Evolutionary conservation across 176 grass and related monocot genomes (phyloP).

Genomic region (Rhynchospora breviuscula): DNA sequence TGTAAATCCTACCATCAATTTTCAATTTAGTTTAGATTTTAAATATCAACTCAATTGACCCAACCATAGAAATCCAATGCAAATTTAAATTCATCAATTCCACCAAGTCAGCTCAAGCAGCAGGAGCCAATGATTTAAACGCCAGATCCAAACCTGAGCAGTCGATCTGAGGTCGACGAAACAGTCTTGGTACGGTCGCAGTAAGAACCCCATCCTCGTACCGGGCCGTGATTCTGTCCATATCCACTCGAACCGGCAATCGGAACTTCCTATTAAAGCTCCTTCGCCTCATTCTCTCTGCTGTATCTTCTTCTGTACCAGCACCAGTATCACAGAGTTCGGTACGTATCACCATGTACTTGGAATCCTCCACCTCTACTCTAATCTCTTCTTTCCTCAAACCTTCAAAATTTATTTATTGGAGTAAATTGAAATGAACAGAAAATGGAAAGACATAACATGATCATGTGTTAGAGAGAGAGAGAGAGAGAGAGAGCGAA

Average conservation of each 20-base stretch:
- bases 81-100: not conserved
- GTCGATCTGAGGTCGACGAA: constrained; percentile 19
- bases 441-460: not conserved
- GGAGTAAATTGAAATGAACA: not conserved
- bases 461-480: not conserved
- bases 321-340: constrained; percentile 16
- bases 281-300: not conserved
- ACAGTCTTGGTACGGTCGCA: constrained; percentile 61
- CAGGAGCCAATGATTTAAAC: constrained; percentile 41
- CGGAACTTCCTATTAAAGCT: constrained; percentile 71
- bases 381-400: constrained; percentile 70
- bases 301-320: not conserved
- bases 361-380: constrained; percentile 71
- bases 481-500: not conserved
- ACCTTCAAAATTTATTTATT: constrained; percentile 19
- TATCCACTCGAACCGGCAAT: constrained; percentile 52
- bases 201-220: constrained; percentile 61
- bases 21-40: not conserved
- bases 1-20: not conserved
- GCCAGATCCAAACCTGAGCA: constrained; percentile 19
- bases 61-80: not conserved
- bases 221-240: constrained; percentile 52
- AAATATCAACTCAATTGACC: no score
- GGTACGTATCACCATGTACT: constrained; percentile 71
- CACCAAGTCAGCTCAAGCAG: constrained; percentile 42